A percentile compares a stretch with the other conserved stretches of the same genome.
Conservation (phyloP, 305 asterid genomes). For the Fraxinus velutina region DNA sequence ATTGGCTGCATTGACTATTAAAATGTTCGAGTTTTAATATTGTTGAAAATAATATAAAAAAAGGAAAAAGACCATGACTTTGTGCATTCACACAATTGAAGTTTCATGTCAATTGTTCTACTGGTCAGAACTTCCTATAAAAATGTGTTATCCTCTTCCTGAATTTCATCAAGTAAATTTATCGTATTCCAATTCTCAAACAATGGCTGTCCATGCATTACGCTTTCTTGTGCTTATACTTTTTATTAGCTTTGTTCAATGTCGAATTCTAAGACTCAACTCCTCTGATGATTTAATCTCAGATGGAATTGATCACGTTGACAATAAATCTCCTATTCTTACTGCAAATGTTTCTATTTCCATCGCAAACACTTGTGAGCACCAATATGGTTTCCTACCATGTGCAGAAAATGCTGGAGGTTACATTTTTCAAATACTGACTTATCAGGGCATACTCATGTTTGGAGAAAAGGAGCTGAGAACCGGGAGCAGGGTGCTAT, state of each 20-base stretch:
- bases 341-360: background rate
- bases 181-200: background rate
- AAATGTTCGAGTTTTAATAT: background rate
- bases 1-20: background rate
- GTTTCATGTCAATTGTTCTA: background rate
- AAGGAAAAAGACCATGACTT: background rate
- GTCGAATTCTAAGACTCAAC: conserved; percentile 38
- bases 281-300: conserved; percentile 38
- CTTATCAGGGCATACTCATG: conserved; percentile 47
- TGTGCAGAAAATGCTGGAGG: conserved; percentile 59
- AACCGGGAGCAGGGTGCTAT: conserved; percentile 53
- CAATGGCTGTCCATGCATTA: conserved; percentile 26
- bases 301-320: conserved; percentile 39
- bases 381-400: conserved; percentile 57
- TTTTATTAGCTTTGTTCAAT: conserved; percentile 25
- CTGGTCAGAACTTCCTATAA: background rate
- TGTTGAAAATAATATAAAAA: background rate
- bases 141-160: background rate
- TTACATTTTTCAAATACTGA: conserved; percentile 43
- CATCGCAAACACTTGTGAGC: conserved; percentile 31
- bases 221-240: conserved; percentile 16
- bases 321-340: background rate
- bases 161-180: background rate
- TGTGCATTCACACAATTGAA: background rate
- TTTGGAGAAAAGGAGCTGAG: conserved; percentile 46